These are phyloP conservation scores for Arthrocladium fulminans DNA, from an alignment of 2,329 filamentous ascomycete species.

Conservation along the genomic window DNA sequence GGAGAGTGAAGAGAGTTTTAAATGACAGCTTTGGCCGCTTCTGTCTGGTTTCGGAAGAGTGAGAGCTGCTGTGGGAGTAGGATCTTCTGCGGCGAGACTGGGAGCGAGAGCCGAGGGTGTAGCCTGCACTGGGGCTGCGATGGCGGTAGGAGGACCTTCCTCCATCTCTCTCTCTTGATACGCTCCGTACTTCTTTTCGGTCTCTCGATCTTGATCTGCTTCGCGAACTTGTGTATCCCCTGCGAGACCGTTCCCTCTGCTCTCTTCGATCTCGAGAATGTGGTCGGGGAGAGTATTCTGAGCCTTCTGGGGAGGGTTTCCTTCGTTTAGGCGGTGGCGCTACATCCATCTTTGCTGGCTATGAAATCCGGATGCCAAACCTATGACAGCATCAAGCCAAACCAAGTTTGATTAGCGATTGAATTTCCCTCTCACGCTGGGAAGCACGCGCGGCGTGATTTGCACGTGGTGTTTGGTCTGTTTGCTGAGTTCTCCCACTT, in stretches of 20 bases:
- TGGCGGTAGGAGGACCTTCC: slow-evolving; percentile 6
- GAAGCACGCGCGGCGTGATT: not conserved
- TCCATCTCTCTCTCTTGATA: not conserved
- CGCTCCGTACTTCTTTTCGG: slow-evolving; percentile 2
- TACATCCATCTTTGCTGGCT: slow-evolving; percentile 1
- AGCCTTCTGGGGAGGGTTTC: not conserved
- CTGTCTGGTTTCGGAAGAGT: not conserved
- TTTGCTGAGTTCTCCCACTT: not conserved
- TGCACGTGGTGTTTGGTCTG: not conserved
- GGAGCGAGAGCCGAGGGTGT: slow-evolving; percentile 24
- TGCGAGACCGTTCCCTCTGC: not conserved
- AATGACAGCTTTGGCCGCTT: slow-evolving; percentile 11
- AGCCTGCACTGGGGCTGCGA: slow-evolving; percentile 2
- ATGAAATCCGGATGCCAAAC: not conserved
- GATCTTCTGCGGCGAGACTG: slow-evolving; percentile 22
- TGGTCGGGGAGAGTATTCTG: slow-evolving; percentile 5
- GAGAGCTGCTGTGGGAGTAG: slow-evolving; percentile 25
- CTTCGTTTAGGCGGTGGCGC: slow-evolving; percentile 3
- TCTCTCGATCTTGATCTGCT: slow-evolving; percentile 9
- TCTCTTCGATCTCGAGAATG: not conserved
- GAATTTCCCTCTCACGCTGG: not conserved
- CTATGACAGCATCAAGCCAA: not conserved
- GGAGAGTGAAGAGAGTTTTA: slow-evolving; percentile 19
- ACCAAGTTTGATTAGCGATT: not conserved
- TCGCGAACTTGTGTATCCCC: slow-evolving; percentile 14